Conservation (phyloP, 2,329 filamentous ascomycete species). For the Colletotrichum sp. region DNA sequence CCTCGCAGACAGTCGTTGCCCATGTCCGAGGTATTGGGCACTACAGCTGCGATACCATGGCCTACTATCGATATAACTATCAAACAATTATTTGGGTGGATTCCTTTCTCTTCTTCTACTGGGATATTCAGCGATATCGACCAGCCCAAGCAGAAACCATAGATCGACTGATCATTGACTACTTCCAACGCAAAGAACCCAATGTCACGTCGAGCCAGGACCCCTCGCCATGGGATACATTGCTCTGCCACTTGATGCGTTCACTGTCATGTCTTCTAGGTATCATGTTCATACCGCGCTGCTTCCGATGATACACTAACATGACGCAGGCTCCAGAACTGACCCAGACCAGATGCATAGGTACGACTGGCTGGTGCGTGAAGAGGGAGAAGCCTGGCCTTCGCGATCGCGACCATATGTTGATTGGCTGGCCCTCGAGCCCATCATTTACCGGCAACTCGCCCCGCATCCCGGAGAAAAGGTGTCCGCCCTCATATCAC, state of each 20-base stretch:
- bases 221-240: accelerated
- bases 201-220: accelerated
- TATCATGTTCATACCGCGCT: background rate
- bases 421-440: background rate
- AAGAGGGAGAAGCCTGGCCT: no score
- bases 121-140: background rate
- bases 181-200: accelerated
- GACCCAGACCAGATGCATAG: no score
- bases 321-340: no score
- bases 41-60: no score
- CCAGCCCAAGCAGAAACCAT: accelerated
- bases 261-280: accelerated
- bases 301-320: accelerated
- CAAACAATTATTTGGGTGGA: no score
- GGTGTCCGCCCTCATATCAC: background rate
- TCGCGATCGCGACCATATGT: no score
- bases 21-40: no score
- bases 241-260: accelerated
- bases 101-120: background rate
- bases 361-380: background rate
- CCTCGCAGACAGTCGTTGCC: no score
- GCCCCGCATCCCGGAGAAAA: background rate
- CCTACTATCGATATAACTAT: no score
- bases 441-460: background rate
- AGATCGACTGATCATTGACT: accelerated